A percentile compares a stretch with the other conserved stretches of the same genome.
These are phyloP conservation scores for Pseudogymnoascus sp. DNA, from an alignment of 2,329 filamentous ascomycete genomes.

Conservation along the genomic window DNA sequence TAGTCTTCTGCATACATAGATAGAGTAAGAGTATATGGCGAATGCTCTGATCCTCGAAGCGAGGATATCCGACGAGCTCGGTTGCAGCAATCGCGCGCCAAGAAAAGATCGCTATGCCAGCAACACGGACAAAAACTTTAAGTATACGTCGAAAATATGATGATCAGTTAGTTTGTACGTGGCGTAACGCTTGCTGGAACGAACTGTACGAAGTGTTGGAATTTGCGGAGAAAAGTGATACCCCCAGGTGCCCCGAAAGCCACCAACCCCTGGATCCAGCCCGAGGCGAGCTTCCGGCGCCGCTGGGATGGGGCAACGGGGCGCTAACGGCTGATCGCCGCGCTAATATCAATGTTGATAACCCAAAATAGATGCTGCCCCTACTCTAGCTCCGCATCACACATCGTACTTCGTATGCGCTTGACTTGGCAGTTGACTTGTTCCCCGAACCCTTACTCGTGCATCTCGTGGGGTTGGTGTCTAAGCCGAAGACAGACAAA, in stretches of 20 bases:
- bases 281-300: constrained; percentile 2
- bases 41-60: neutral
- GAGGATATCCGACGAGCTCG: neutral
- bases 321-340: neutral
- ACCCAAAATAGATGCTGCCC: neutral
- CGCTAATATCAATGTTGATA: neutral
- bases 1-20: neutral
- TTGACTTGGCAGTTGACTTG: constrained; percentile 1
- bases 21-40: neutral
- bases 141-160: constrained; percentile 5
- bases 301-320: neutral
- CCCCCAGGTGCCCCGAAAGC: neutral
- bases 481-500: neutral
- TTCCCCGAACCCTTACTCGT: neutral
- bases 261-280: neutral
- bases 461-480: neutral
- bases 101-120: neutral
- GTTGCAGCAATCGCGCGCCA: constrained; percentile 7
- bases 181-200: neutral
- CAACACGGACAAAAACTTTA: constrained; percentile 8
- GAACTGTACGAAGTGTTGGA: neutral
- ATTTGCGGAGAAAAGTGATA: neutral
- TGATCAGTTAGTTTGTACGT: neutral
- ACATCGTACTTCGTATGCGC: neutral
- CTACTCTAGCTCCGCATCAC: neutral